Evolutionary conservation across 495 filamentous ascomycete genomes (phyloP), one percentile per base, ranked within the genome.

Genomic region (Aspergillus bridgeri): DNA sequence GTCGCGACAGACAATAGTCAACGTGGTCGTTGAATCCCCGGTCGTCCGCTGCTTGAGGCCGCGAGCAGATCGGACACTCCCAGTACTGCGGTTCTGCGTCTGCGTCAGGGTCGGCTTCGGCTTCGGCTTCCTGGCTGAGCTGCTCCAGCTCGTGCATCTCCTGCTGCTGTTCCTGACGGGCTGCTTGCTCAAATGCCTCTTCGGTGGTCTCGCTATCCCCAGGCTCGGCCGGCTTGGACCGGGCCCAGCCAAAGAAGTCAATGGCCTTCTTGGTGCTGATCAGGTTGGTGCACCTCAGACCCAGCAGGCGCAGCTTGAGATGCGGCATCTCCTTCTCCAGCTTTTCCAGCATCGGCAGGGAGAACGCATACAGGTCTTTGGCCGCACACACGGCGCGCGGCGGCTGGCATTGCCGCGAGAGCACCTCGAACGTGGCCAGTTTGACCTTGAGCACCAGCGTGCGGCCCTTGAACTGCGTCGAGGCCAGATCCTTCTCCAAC

Each of bases 361-460:
- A 72, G 66, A 85, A 90, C 19, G 81, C 82, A 68, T 93, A 99
- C 15, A 98, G 72, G 60, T 98, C 94, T 44, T 95, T 88, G 0
- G 89, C 87, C 1, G 78, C 71, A 25, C 69, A 80, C 6, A 96
- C 80, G 0, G 91, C 86, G 61, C 87, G 86, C 2, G 89, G 84
- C 9, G 87, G 83, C 42, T 88, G 80, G 13, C 82, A 81, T 67
- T 98, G 94, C 38, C 94, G 76, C 0, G 91, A 94, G 18, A 90
- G 76, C 9, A 98, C 92, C 69, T 97, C 91, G 63, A 92, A 99
- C 0, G 90, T 95, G 63, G 96, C 91, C 11, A 98, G 76, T 68
- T 99, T 99, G 49, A 97, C 82, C 71, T 99, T 99, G 19, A 99
- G 70, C 21, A 89, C 87, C 3, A 98, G 71, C 1, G 95, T 98